phyloP scores from a whole-genome alignment of 2,329 filamentous ascomycete genomes.

The Xylaria sp. region DNA sequence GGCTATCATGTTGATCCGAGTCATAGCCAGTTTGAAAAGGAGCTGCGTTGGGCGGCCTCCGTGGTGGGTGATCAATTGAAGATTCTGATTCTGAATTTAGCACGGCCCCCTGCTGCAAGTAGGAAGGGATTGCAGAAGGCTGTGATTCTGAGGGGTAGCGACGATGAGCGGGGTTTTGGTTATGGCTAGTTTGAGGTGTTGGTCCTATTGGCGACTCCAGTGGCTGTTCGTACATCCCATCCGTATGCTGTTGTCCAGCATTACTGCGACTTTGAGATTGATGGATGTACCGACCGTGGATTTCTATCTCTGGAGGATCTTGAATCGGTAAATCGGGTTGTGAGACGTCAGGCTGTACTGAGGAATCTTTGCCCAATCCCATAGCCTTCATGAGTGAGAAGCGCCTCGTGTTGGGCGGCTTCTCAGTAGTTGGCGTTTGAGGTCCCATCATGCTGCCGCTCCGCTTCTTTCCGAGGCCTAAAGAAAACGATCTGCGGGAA shows the following conservation, averaged over 20 bases:
- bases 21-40: conserved; percentile 53
- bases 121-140: conserved; percentile 52
- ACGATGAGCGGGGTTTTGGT: conserved; percentile 47
- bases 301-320: conserved; percentile 49
- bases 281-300: conserved; percentile 46
- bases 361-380: conserved; percentile 61
- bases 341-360: conserved; percentile 54
- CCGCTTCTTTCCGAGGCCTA: conserved; percentile 72
- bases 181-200: conserved; percentile 29
- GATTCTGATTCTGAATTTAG: conserved; percentile 60
- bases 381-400: conserved; percentile 76
- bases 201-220: conserved; percentile 41
- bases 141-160: conserved; percentile 50
- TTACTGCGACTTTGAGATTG: conserved; percentile 29
- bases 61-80: conserved; percentile 53
- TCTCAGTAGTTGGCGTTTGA: conserved; percentile 60
- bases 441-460: conserved; percentile 69
- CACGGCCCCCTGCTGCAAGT: conserved; percentile 54
- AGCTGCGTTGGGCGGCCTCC: conserved; percentile 50
- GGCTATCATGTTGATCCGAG: conserved; percentile 50
- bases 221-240: conserved; percentile 46
- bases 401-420: conserved; percentile 57
- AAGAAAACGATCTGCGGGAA: conserved; percentile 72
- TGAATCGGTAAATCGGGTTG: conserved; percentile 61
- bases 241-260: conserved; percentile 44